phyloP scores from a whole-genome alignment of 2,329 filamentous ascomycete genomes.

The Hypoxylon sp. region DNA sequence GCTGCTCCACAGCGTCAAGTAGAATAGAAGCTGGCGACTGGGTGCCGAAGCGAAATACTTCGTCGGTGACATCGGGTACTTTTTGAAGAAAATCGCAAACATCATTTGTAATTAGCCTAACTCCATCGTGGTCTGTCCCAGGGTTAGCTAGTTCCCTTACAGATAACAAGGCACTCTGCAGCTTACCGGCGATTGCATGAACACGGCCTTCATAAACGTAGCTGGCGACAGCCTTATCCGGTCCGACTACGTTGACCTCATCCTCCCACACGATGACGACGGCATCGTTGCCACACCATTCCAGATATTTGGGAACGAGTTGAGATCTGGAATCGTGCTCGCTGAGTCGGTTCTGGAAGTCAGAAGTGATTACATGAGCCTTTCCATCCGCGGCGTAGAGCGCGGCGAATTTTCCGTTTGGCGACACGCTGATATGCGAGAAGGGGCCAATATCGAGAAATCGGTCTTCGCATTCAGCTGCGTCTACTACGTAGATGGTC shows the following conservation, averaged over 20 bases:
- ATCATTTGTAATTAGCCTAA: conserved; percentile 88
- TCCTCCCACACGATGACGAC: conserved; percentile 97
- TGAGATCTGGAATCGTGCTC: conserved; percentile 90
- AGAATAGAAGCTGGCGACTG: conserved; percentile 91
- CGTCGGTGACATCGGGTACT: conserved; percentile 83
- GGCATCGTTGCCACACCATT: conserved; percentile 97
- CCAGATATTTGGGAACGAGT: conserved; percentile 84
- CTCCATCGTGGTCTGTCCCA: conserved; percentile 74
- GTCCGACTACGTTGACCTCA: conserved; percentile 92
- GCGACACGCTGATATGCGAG: conserved; percentile 87
- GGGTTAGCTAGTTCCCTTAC: conserved; percentile 32
- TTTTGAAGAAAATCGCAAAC: conserved; percentile 98
- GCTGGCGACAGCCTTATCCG: conserved; percentile 75
- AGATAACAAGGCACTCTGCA: not conserved
- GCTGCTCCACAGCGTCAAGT: conserved; percentile 87
- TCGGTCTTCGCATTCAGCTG: conserved; percentile 88
- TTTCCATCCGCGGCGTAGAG: conserved; percentile 86
- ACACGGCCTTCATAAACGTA: conserved; percentile 93
- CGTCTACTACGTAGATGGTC: conserved; percentile 87
- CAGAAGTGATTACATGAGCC: conserved; percentile 91
- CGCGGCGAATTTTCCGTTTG: conserved; percentile 86
- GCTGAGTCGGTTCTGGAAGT: conserved; percentile 91
- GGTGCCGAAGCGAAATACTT: conserved; percentile 88
- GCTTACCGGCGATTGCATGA: conserved; percentile 82
- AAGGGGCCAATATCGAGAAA: conserved; percentile 93